Conservation (phyloP, 164 flowering plant genomes). For the Chimonanthus praecox region DNA sequence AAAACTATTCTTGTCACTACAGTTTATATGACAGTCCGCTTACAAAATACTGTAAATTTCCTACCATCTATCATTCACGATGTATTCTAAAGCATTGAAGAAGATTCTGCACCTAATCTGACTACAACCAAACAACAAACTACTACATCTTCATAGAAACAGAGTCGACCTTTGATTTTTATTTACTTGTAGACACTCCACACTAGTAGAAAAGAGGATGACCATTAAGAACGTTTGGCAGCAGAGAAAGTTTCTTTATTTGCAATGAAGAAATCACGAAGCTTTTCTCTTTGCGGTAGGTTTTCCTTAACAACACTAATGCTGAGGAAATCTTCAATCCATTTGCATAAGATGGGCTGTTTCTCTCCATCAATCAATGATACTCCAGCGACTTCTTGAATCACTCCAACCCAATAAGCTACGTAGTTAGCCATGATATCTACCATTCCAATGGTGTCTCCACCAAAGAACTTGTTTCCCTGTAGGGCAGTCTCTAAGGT, state of each 20-base stretch:
- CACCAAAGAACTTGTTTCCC: slow-evolving; percentile 9
- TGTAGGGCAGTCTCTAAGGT: slow-evolving; percentile 19
- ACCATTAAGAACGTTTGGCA: not conserved
- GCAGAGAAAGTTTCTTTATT: not conserved
- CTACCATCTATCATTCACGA: no score
- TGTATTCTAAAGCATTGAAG: no score
- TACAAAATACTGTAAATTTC: no score
- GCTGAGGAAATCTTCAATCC: not conserved
- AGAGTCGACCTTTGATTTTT: not conserved
- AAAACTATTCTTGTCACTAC: no score
- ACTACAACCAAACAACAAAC: no score
- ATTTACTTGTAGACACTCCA: no score
- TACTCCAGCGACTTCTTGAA: not conserved
- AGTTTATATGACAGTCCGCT: no score
- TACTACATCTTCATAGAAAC: no score
- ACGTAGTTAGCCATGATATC: not conserved
- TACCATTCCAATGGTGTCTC: slow-evolving; percentile 3
- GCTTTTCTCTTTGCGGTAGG: not conserved
- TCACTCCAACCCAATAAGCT: not conserved
- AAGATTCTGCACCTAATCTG: no score
- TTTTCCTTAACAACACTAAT: slow-evolving; percentile 1
- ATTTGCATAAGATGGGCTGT: not conserved
- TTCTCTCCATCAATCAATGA: slow-evolving; percentile 2
- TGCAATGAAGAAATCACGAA: not conserved
- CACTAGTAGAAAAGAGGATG: no score